phyloP scores from a whole-genome alignment of 305 asterid species.

The Fraxinus angustifolia region DNA sequence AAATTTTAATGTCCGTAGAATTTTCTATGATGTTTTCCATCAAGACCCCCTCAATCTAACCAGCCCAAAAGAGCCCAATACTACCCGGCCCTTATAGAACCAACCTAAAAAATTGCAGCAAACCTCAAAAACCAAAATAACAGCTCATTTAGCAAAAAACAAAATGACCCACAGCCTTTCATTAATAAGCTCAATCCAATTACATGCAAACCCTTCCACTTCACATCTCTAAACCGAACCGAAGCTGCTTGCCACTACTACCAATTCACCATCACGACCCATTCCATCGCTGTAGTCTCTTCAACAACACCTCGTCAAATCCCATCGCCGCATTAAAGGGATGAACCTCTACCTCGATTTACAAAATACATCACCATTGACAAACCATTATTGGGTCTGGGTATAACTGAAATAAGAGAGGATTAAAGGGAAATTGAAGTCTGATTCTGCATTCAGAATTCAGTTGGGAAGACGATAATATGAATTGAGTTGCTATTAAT shows the following conservation, averaged over 20 bases:
- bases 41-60: not conserved
- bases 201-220: not conserved
- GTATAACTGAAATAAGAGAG: not conserved
- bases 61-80: not conserved
- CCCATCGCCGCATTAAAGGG: not conserved
- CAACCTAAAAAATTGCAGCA: not conserved
- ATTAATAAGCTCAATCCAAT: not conserved
- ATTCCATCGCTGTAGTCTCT: not conserved
- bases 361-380: not conserved
- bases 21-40: not conserved
- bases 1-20: not conserved
- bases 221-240: not conserved
- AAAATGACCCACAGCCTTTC: not conserved
- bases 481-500: not conserved
- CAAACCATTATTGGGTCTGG: constrained; percentile 31
- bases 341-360: not conserved
- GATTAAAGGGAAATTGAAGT: constrained; percentile 40
- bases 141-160: not conserved
- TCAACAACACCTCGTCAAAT: not conserved
- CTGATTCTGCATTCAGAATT: constrained; percentile 57
- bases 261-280: not conserved
- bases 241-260: not conserved
- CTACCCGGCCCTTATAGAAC: not conserved
- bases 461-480: not conserved
- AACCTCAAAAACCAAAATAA: not conserved